Evolutionary conservation across 1,284 basidiomycete species (phyloP), one percentile per base, ranked within the genome.

Genomic region (Pyrrhoderma lamaoense): DNA sequence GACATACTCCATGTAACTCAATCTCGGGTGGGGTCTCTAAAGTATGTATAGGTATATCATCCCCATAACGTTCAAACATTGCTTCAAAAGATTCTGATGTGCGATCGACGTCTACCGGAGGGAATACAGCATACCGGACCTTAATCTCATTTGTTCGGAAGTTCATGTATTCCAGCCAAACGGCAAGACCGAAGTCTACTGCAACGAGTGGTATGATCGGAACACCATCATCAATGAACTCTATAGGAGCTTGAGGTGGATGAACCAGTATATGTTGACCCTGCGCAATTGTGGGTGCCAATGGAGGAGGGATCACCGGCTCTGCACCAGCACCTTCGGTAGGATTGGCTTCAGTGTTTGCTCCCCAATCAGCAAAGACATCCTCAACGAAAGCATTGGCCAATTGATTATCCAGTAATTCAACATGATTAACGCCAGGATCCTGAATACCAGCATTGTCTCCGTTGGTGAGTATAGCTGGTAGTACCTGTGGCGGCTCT

Each of bases 171-270:
- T 85, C 83, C 45, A 86, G 72, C 82, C 83, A 85, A 40, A 81
- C 82, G 18, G 83, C 83, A 59, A 84, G 82, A 31, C 83, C 83
- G 64, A 86, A 86, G 64, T 86, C 83, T n/a, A 86, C 82, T 0
- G 83, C 83, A 21, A 86, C 76, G 8, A 86, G 71, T 21, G 84
- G 84, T 3, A 82, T 70, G 18, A 77, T 77, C 2, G 79, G 71
- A 37, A 78, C 76, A 5, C 57, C 55, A 27, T 65, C 65, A 8
- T 66, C 69, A 0, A 65, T 65, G 65, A 67, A 68, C n/a, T 69
- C 65, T 16, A 56, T 55, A 31, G 27, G 27, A 11, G 27, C 7
- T 31, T 31, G 27, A 31, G 27, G 27, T 5, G 27, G 5, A n/a
- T n/a, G n/a, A n/a, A n/a, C n/a, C n/a, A n/a, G n/a, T n/a, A n/a